Evolutionary conservation across 352 stramenopile species (phyloP), one percentile per base, ranked within the genome.

Genomic region (Globisporangium splendens): DNA sequence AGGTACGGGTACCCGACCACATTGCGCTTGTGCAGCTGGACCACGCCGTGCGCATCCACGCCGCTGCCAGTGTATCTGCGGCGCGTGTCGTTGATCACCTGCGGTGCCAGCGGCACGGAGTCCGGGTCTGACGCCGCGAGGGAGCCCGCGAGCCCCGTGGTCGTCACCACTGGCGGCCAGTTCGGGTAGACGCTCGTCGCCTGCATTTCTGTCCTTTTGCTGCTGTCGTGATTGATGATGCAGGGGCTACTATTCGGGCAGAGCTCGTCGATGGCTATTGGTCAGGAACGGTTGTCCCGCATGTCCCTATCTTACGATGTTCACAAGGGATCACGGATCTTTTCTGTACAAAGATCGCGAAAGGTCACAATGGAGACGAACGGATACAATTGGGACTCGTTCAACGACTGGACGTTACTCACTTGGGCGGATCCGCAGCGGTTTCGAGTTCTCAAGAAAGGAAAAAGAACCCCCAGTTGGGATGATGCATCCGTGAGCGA

Each of bases 11-110:
- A 84, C 38, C 73, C 79, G 8, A 62, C 49, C 1, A 66, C 49
- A 39, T 91, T 91, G 68, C 82, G 82, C 52, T 84, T 67, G 46
- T 70, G 71, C 56, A 83, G 54, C 44, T 70, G 68, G 59, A 86
- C 63, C 21, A 82, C 69, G 28, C 76, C 75, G 15, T 54, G 56
- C 38, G 69, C 79, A 46, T 89, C 78, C 24, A 91, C 65, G 14
- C 74, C 73, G 47, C 69, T 71, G 21, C 69, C 11, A 17, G 31
- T 68, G 55, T 54, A 61, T 17, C 79, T 61, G 55, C 61, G 68
- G n/a, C 72, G 73, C 44, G 73, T 24, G 48, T 89, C 76, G 59
- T 86, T 88, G 41, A 85, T 56, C 44, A 80, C 46, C 14, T 68
- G 50, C 0, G 79, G 77, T 18, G 75, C 38, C 6, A 91, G 59